Base-by-base conservation (phyloP, 495 filamentous ascomycete species). In the Cercophora scortea region DNA sequence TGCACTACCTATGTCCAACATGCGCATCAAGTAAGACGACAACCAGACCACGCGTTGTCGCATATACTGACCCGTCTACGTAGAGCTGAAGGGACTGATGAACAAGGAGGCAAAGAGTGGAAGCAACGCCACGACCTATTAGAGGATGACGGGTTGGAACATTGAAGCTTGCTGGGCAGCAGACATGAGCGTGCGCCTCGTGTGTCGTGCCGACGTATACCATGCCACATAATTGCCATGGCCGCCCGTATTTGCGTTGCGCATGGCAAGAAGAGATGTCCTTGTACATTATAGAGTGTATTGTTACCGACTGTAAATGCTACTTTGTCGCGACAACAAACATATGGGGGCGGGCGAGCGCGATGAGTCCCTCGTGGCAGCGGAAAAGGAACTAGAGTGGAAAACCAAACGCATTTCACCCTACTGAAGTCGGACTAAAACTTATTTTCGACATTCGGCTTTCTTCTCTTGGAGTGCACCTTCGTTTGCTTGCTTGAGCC, bases 1-100 rank as follows among this genome's bases (percentile, higher is more conserved):
- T 88, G 60, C 93, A 99, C 74, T 68, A 87, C 36, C 62, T 97
- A 50, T 99, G 93, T 68, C 81, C 89, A 32, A 79, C 87, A 57
- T 99, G 93, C 64, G 56, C 63, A 47, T 52, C 49, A 12, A 71
- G 73, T 76, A 63, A 62, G 73, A 4, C 32, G 34, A 32, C 32
- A 16, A 34, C 4, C 6, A 4, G 9, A 36, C 3, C 52, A 10
- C 19, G 32, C 18, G 16, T 4, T 34, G 39, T 35, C 25, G 16
- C 41, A 6, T 32, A 44, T 40, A 48, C 61, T 64, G 35, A 66
- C 45, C 6, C 4, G 18, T 34, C 17, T 13, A 18, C 47, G 36
- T 45, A 74, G 71, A 68, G 48, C 63, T 75, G 16, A 53, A 58
- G 33, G 58, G 52, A 8, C 50, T 72, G 49, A 65, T 65, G 52